phyloP scores from a whole-genome alignment of 129 eudicot species.

The Calendula officinalis region DNA sequence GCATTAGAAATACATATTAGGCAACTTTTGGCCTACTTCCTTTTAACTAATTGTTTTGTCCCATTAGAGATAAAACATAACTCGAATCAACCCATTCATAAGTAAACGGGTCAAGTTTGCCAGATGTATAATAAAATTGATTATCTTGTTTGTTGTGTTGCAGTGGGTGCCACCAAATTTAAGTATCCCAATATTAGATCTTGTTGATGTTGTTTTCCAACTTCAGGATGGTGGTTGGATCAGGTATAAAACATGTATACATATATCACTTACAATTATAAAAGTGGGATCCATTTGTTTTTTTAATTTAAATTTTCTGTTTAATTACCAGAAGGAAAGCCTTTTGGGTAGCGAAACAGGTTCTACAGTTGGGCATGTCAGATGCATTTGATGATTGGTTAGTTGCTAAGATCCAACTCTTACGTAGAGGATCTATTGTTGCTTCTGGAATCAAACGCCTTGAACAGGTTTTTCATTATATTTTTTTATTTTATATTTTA shows the following conservation, averaged over 20 bases:
- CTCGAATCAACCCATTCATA: too few relatives aligned
- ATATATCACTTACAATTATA: not conserved
- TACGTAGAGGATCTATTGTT: slow-evolving; percentile 85
- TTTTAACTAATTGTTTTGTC: too few relatives aligned
- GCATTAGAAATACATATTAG: too few relatives aligned
- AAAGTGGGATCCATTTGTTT: slow-evolving; percentile 13
- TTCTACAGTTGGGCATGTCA: slow-evolving; percentile 94
- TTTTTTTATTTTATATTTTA: not conserved
- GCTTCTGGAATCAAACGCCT: slow-evolving; percentile 83
- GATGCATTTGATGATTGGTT: slow-evolving; percentile 99
- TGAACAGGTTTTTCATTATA: slow-evolving; percentile 59
- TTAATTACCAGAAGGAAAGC: slow-evolving; percentile 71
- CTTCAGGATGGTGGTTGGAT: slow-evolving; percentile 71
- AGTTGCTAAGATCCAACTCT: slow-evolving; percentile 80
- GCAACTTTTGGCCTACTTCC: too few relatives aligned
- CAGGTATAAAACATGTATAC: slow-evolving; percentile 58
- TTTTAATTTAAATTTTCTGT: slow-evolving; percentile 16
- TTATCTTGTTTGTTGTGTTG: slow-evolving; percentile 20
- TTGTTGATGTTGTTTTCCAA: slow-evolving; percentile 93
- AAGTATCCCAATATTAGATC: slow-evolving; percentile 70
- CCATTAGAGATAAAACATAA: too few relatives aligned
- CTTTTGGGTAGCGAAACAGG: slow-evolving; percentile 97
- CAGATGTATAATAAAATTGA: not conserved
- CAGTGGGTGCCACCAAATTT: slow-evolving; percentile 98
- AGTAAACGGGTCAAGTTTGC: slow-evolving; percentile 1